Evolutionary conservation across 2,329 filamentous ascomycete genomes (phyloP), one percentile per base, ranked within the genome.

Genomic region (Diaporthe amygdali): DNA sequence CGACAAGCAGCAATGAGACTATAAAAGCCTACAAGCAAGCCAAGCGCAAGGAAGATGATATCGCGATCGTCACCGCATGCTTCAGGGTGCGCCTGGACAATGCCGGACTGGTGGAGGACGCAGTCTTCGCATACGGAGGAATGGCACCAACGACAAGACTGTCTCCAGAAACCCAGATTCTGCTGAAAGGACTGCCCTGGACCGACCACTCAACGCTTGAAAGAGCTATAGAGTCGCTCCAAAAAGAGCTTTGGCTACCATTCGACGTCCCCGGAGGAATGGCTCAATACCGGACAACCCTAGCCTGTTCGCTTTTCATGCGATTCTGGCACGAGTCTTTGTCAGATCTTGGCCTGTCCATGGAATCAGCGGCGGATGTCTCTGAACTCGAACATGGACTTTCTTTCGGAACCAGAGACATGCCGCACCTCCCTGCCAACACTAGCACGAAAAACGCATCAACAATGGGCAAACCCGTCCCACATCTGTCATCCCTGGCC

Each of bases 41-140:
- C 0, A 99, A 99, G 84, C 86, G 96, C 74, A 98, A 98, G 79
- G 96, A 99, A 77, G 96, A 99, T 77, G 96, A 99, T 78, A 98
- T 99, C 79, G 96, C 96, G 2, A 98, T 99, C 76, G 96, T 98
- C 32, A 98, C 97, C 59, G 91, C 93, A 34, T 94, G 95, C 2
- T 82, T 98, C 69, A 90, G 94, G 37, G 87, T 98, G 5, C 89
- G 89, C 4, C 82, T 98, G 3, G 88, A 91, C 49, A 87, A 93
- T 4, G 85, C 87, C 1, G 89, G 95, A 47, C 80, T 89, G 2
- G 94, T 98, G 5, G 87, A 91, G 71, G 91, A 92, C 74, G 91
- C 89, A 71, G 94, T 92, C 76, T 86, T 99, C 25, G 93, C 97
- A 4, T 98, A 97, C 76, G 96, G 96, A 69, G 96, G 96, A 49